Evolutionary conservation across 208 protist species (phyloP), one percentile per base, ranked within the genome.

Genomic region (Trypanosoma grayi): DNA sequence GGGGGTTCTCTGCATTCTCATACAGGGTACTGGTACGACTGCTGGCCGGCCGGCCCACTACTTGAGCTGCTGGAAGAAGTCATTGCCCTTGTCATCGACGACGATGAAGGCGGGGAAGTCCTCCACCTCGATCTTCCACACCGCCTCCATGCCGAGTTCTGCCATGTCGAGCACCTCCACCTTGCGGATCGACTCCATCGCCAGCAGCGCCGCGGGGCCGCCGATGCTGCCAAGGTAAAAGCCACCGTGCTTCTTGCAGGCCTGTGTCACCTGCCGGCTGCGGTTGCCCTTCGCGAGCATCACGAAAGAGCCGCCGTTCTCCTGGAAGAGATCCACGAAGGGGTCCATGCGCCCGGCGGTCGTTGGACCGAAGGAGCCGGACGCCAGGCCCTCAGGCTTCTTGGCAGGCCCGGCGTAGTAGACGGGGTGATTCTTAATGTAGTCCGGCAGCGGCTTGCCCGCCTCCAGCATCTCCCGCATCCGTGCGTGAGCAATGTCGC

Each of bases 171-270:
- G 18, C 60, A 93, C 88, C 60, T 97, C 90, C 33, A 97, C 87
- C 61, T 98, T 97, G 41, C 79, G 94, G 71, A 98, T 98, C 71
- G 77, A 89, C 39, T 98, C 70, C 70, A 88, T 48, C 1, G 93
- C 96, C 5, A 99, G 81, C 25, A 95, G 90, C 14, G 97, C 97
- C 6, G 97, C 97, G 14, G 97, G 94, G 10, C 97, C 97, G 25
- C 97, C 97, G 66, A 99, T 98, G 53, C 94, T 97, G 52, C 97
- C 97, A 14, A 99, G 83, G 79, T 99, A 99, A 81, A 99, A 99
- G 50, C 97, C 97, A 41, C 93, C 94, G 74, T 98, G 71, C 71
- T 95, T 92, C 67, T 98, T 96, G 78, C 97, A 99, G 14, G 95
- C 95, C 22, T 92, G 81, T 24, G 92, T 97, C 16, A 98, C 94